A percentile compares a stretch with the other conserved stretches of the same genome.
Evolutionary conservation across 768 basidiomycete genomes (phyloP).

Genomic region (Kwoniella sp.): DNA sequence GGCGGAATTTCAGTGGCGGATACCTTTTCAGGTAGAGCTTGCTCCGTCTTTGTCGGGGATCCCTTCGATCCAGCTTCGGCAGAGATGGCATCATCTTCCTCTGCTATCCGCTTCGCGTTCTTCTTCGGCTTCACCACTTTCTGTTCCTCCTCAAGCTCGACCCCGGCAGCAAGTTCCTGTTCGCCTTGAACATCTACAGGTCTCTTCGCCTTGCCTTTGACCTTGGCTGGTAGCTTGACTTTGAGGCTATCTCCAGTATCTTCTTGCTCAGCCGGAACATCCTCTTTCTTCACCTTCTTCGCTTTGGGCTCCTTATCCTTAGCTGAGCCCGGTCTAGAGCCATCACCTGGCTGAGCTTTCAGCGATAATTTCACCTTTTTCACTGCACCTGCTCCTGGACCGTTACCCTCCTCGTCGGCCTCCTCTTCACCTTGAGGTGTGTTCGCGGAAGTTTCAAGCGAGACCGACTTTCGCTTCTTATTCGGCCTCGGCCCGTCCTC

Average conservation of each 20-base stretch:
- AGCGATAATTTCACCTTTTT: slow-evolving; percentile 1
- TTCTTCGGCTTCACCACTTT: slow-evolving; percentile 10
- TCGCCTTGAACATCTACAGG: neutral
- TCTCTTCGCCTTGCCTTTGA: neutral
- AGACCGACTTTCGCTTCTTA: neutral
- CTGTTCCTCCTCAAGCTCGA: slow-evolving; percentile 2
- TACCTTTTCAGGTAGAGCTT: neutral
- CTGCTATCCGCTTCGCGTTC: slow-evolving; percentile 4
- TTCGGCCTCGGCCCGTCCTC: neutral
- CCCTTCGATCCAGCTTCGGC: neutral
- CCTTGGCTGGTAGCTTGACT: neutral
- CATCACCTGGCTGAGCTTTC: neutral
- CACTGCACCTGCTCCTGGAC: neutral
- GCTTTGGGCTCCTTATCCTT: neutral
- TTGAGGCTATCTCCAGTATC: neutral
- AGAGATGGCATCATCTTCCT: neutral
- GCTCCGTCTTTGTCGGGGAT: neutral
- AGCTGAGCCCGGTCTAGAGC: slow-evolving; percentile 3
- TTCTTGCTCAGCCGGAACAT: neutral
- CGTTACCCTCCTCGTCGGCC: neutral
- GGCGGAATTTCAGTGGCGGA: neutral
- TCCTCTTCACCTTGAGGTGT: neutral
- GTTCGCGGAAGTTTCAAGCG: neutral
- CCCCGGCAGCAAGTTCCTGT: neutral
- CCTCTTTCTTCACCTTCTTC: slow-evolving; percentile 5